Percentiles rank a stretch among this genome's conserved stretches.
Conservation (phyloP, 1,139 yeast species). For the Pneumocystis wakefieldiae region DNA sequence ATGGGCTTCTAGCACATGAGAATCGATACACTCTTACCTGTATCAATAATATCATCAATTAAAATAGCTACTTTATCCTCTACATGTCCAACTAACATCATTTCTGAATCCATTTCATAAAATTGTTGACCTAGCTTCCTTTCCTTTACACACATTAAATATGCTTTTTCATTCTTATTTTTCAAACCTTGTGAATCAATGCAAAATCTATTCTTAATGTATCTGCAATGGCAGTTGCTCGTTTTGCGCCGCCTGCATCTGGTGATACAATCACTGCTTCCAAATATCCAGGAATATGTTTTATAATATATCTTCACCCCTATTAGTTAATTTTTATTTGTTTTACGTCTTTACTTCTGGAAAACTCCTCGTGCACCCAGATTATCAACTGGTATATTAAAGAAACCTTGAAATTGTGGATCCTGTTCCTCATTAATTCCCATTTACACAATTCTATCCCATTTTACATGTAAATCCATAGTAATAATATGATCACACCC, state of each 20-base stretch:
- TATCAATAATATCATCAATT: slow-evolving; percentile 97
- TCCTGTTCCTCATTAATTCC: slow-evolving; percentile 92
- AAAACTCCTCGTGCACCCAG: neutral
- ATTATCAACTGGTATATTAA: slow-evolving; percentile 90
- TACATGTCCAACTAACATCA: slow-evolving; percentile 96
- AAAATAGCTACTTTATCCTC: slow-evolving; percentile 71
- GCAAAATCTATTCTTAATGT: slow-evolving; percentile 76
- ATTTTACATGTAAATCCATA: slow-evolving; percentile 81
- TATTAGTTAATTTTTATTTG: neutral
- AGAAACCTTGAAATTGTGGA: slow-evolving; percentile 96
- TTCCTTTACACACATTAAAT: neutral
- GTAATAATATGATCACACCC: slow-evolving; percentile 96
- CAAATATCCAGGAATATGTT: slow-evolving; percentile 35
- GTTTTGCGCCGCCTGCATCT: slow-evolving; percentile 97
- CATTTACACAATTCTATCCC: slow-evolving; percentile 45
- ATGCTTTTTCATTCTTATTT: slow-evolving; percentile 30
- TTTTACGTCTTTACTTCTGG: neutral
- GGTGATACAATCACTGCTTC: slow-evolving; percentile 85
- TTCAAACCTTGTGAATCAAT: slow-evolving; percentile 85
- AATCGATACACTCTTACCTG: slow-evolving; percentile 33
- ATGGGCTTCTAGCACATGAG: no score
- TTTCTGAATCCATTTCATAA: slow-evolving; percentile 60
- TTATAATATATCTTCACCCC: slow-evolving; percentile 22
- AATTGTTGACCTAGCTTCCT: slow-evolving; percentile 25
- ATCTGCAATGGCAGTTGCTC: slow-evolving; percentile 93